These are phyloP conservation scores for Rhodotorula sp. DNA, from an alignment of 1,284 basidiomycete species.

Conservation along the genomic window DNA sequence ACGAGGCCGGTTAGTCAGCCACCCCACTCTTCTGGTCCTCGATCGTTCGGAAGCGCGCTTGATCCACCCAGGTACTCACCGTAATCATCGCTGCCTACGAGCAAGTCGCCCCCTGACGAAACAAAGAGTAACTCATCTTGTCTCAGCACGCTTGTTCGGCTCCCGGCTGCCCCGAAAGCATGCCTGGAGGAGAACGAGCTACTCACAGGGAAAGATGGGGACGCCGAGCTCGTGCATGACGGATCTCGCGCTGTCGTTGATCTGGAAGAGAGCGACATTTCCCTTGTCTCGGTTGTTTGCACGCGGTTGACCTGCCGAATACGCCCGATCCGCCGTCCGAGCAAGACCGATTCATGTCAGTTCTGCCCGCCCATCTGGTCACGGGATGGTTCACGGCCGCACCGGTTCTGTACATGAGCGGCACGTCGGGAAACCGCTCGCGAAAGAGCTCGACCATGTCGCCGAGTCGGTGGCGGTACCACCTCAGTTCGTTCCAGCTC, in stretches of 20 bases:
- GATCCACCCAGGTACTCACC: not conserved
- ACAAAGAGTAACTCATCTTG: too few species aligned
- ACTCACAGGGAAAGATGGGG: not conserved
- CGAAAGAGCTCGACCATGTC: not conserved
- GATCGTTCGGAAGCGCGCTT: too few species aligned
- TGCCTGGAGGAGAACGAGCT: not conserved
- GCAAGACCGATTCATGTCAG: too few species aligned
- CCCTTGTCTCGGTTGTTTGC: not conserved
- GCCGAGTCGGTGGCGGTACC: not conserved
- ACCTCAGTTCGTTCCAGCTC: not conserved
- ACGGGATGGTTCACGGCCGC: too few species aligned
- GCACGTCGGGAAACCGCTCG: not conserved
- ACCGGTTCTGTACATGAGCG: constrained; percentile 3
- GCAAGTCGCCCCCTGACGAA: not conserved
- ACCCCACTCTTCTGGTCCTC: not conserved
- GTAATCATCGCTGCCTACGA: not conserved
- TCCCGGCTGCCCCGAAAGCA: not conserved
- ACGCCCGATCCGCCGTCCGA: too few species aligned
- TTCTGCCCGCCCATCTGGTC: too few species aligned
- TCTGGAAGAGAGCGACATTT: constrained; percentile 1
- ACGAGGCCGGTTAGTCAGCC: not conserved
- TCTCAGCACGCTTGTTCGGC: too few species aligned
- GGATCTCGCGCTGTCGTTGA: not conserved
- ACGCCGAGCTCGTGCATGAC: not conserved
- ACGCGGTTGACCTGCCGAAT: not conserved